A percentile compares a stretch with the other conserved stretches of the same genome.
Evolutionary conservation across 2,329 filamentous ascomycete species (phyloP).

Genomic region (Sclerotinia glacialis): DNA sequence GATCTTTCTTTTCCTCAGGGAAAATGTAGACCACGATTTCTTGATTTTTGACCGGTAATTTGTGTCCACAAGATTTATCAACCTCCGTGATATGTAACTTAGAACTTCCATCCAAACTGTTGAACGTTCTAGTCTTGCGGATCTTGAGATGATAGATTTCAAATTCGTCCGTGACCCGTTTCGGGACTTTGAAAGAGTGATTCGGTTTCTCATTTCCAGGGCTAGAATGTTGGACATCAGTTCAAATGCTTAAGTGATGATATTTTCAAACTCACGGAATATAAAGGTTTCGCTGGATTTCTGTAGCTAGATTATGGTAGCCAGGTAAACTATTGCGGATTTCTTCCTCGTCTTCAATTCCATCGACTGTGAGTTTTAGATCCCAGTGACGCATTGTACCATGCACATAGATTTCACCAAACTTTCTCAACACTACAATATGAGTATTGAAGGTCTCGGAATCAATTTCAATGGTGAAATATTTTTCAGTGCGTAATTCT

Average conservation of each 20-base stretch:
- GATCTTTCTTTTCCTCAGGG: conserved; percentile 12
- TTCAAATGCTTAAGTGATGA: not conserved
- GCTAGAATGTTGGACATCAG: conserved; percentile 5
- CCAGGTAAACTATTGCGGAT: conserved; percentile 13
- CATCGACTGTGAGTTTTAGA: conserved; percentile 30
- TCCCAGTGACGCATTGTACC: conserved; percentile 38
- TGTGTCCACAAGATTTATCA: conserved; percentile 19
- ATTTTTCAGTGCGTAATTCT: not conserved
- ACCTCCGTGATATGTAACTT: conserved; percentile 25
- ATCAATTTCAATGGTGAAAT: conserved; percentile 36
- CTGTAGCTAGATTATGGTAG: conserved; percentile 27
- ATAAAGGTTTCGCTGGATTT: conserved; percentile 30
- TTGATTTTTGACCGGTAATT: conserved; percentile 7
- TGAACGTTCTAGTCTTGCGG: conserved; percentile 22
- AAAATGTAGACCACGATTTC: conserved; percentile 17
- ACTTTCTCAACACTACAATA: conserved; percentile 24
- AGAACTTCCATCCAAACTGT: conserved; percentile 21
- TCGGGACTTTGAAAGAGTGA: conserved; percentile 20
- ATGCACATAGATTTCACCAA: conserved; percentile 36
- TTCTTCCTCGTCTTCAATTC: conserved; percentile 23
- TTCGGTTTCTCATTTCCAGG: conserved; percentile 18
- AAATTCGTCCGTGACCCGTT: conserved; percentile 2
- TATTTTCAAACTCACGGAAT: conserved; percentile 33
- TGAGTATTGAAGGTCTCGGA: conserved; percentile 32
- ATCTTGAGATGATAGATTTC: conserved; percentile 15